Evolutionary conservation across 176 grass and related monocot species (phyloP).

Genomic region (Areca catechu): DNA sequence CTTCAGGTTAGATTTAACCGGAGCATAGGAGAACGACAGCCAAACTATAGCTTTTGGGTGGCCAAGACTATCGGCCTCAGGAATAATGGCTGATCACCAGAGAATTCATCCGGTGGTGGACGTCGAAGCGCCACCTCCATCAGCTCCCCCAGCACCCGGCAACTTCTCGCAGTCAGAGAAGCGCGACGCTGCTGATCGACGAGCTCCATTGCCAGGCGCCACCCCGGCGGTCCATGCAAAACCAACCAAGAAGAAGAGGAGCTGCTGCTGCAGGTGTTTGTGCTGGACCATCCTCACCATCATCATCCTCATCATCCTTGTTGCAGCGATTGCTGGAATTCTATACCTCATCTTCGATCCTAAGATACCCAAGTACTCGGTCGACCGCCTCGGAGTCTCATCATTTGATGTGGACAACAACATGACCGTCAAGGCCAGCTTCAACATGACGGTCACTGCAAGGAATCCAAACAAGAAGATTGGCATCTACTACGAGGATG

Average conservation of each 20-base stretch:
- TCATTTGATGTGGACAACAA: not conserved
- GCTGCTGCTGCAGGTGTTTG: constrained; percentile 7
- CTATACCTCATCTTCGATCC: constrained; percentile 11
- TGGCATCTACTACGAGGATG: constrained; percentile 2
- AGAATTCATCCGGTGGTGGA: too few species aligned
- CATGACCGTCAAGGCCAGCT: not conserved
- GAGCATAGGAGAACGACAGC: too few species aligned
- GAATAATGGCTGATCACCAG: too few species aligned
- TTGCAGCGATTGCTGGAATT: constrained; percentile 7
- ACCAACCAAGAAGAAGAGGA: not conserved
- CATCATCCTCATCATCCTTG: constrained; percentile 1
- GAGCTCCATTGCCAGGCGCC: too few species aligned
- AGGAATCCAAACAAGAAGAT: constrained; percentile 11
- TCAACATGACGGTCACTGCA: constrained; percentile 11
- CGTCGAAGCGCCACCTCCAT: too few species aligned
- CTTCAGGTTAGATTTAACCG: too few species aligned
- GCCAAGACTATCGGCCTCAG: too few species aligned
- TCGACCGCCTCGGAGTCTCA: not conserved
- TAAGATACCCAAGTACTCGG: not conserved
- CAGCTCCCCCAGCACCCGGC: too few species aligned
- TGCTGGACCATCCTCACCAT: constrained; percentile 13
- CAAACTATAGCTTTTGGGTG: too few species aligned
- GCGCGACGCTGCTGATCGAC: too few species aligned
- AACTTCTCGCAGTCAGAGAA: too few species aligned
- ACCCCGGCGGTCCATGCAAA: too few species aligned